Evolutionary conservation across 2,329 filamentous ascomycete genomes (phyloP), one percentile per base, ranked within the genome.

Genomic region (Cadophora sp.): DNA sequence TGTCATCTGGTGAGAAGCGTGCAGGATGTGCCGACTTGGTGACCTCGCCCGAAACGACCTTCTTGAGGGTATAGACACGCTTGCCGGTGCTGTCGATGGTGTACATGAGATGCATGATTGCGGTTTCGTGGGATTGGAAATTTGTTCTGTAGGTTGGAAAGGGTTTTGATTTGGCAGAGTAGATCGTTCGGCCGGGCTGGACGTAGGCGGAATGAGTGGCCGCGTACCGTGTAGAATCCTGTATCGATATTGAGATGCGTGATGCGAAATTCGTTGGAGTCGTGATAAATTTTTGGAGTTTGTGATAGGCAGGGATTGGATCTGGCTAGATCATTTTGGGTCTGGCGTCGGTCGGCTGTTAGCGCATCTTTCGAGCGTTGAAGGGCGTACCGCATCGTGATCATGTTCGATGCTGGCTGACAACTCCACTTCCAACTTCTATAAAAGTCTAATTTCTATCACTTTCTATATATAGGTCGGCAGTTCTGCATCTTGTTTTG

Each of bases 11-110:
- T 58, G 93, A 97, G 86, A 98, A 99, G 75, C 96, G 88, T 53
- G 96, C 96, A 58, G 96, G 95, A 84, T 98, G 95, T 66, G 96
- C 96, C 64, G 92, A 96, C 86, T 97, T 97, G 80, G 95, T 97
- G 78, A 97, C 93, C 79, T 94, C 89, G 78, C 92, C 91, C 76
- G 89, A 86, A 76, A 87, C 84, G 74, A 97, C 88, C 85, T 98
- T 97, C 84, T 97, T 95, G 73, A 98, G 89, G 59, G 96, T 98
- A 87, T 98, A 99, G 77, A 91, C 83, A 80, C 95, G 93, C 85
- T 93, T 95, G 86, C 95, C 94, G 70, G 87, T 84, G 75, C 86
- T 81, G 81, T 94, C 92, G 83, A 94, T 84, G 72, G 92, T 96
- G 89, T 95, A 97, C 96, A 91, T 91, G 73, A 91, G 84, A 90